Percentiles rank a stretch among this genome's conserved stretches.
Conservation (phyloP, 805 yeast species). For the Saccharomycopsis malanga region DNA sequence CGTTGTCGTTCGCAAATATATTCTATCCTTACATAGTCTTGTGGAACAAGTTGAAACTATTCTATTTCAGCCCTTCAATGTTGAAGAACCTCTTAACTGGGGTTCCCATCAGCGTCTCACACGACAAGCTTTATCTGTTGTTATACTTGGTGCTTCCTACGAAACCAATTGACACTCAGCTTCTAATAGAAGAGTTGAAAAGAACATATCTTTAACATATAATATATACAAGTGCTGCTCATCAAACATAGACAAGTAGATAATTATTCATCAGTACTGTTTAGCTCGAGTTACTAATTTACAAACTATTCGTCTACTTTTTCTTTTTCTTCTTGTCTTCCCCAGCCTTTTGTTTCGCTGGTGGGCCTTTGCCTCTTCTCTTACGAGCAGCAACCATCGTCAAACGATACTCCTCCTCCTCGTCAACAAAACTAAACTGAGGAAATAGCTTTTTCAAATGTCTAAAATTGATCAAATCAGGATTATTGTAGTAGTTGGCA, state of each 20-base stretch:
- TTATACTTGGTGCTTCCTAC: slow-evolving; percentile 6
- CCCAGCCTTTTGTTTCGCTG: slow-evolving; percentile 56
- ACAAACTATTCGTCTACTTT: too few relatives aligned
- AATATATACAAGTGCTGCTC: neutral
- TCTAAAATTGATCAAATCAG: slow-evolving; percentile 56
- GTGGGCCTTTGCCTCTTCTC: slow-evolving; percentile 87
- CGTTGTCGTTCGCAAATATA: slow-evolving; percentile 38
- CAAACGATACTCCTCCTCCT: slow-evolving; percentile 63
- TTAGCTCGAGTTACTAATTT: too few relatives aligned
- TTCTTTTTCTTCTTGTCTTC: slow-evolving; percentile 35
- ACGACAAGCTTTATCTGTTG: slow-evolving; percentile 38
- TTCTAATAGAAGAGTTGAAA: slow-evolving; percentile 8
- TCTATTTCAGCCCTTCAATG: slow-evolving; percentile 38
- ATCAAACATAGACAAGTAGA: neutral
- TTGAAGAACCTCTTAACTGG: slow-evolving; percentile 40
- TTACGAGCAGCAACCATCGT: slow-evolving; percentile 57
- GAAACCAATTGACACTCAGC: neutral
- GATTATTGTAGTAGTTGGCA: slow-evolving; percentile 67
- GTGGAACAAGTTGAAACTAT: slow-evolving; percentile 33
- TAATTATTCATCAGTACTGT: neutral
- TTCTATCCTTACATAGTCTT: slow-evolving; percentile 43
- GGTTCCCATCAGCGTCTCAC: slow-evolving; percentile 35
- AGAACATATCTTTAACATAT: slow-evolving; percentile 1
- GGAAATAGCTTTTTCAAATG: slow-evolving; percentile 51
- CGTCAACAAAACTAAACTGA: slow-evolving; percentile 47